A percentile compares a stretch with the other conserved stretches of the same genome.
Conservation (phyloP, 2,329 filamentous ascomycete genomes). For the Trichoderma pleuroti region DNA sequence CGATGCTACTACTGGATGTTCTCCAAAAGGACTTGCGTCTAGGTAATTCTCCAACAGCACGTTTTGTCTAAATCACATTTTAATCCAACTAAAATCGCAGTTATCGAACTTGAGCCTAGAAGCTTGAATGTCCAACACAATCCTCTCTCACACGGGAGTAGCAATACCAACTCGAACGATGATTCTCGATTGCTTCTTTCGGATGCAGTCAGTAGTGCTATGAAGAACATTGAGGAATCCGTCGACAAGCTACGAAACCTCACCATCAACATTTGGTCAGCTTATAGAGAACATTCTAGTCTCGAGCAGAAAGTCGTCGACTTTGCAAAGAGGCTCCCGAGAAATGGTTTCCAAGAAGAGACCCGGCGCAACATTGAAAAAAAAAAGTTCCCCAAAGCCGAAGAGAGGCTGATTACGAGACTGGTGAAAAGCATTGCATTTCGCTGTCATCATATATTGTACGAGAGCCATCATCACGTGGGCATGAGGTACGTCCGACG, state of each 20-base stretch:
- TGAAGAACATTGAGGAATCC: not conserved
- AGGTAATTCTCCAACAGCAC: not conserved
- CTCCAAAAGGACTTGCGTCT: not conserved
- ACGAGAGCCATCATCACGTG: not conserved
- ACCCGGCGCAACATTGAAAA: not conserved
- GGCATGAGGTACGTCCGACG: not conserved
- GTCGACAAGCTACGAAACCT: not conserved
- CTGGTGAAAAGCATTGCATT: not conserved
- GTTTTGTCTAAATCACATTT: not conserved
- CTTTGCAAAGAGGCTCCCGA: not conserved
- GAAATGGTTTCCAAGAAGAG: not conserved
- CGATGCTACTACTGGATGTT: not conserved
- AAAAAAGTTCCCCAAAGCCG: not conserved
- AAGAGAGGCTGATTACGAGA: not conserved
- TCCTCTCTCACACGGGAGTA: not conserved
- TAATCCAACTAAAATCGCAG: not conserved
- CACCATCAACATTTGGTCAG: not conserved
- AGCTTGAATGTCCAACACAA: not conserved
- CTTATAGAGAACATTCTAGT: not conserved
- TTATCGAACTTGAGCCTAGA: not conserved
- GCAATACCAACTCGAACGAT: not conserved
- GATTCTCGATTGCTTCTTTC: not conserved
- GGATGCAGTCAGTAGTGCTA: too few species aligned
- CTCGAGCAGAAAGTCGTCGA: not conserved
- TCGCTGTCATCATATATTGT: not conserved